A percentile compares a stretch with the other conserved stretches of the same genome.
Conservation (phyloP, 2,329 filamentous ascomycete genomes). For the Hypoxylon sp. region DNA sequence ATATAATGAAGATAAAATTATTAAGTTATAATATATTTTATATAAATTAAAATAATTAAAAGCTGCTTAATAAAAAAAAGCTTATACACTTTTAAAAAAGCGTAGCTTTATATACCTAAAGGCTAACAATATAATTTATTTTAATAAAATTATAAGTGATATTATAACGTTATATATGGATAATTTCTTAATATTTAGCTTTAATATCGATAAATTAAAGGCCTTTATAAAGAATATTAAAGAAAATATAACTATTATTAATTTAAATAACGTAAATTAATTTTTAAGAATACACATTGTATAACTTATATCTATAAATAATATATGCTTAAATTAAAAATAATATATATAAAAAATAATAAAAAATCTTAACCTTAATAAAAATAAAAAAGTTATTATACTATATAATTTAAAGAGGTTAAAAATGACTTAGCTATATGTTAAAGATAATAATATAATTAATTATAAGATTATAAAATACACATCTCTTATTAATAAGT, state of each 20-base stretch:
- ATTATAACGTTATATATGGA: neutral
- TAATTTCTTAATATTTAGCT: neutral
- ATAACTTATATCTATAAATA: neutral
- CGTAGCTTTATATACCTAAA: neutral
- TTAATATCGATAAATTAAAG: neutral
- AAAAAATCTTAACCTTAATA: neutral
- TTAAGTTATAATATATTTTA: no score
- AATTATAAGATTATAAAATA: no score
- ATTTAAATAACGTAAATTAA: neutral
- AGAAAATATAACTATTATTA: neutral
- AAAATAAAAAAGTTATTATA: neutral
- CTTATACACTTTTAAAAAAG: no score
- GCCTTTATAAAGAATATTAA: neutral
- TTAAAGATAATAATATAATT: neutral
- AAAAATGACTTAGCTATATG: neutral
- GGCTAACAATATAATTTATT: neutral
- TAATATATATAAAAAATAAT: neutral
- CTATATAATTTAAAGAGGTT: neutral
- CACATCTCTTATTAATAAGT: no score
- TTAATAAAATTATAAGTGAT: neutral
- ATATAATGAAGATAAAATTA: no score
- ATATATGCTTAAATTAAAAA: neutral
- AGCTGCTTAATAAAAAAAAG: no score
- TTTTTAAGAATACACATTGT: neutral
- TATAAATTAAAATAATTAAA: no score